These are phyloP conservation scores for Amanita inopinata DNA, from an alignment of 768 basidiomycete species.

Conservation along the genomic window DNA sequence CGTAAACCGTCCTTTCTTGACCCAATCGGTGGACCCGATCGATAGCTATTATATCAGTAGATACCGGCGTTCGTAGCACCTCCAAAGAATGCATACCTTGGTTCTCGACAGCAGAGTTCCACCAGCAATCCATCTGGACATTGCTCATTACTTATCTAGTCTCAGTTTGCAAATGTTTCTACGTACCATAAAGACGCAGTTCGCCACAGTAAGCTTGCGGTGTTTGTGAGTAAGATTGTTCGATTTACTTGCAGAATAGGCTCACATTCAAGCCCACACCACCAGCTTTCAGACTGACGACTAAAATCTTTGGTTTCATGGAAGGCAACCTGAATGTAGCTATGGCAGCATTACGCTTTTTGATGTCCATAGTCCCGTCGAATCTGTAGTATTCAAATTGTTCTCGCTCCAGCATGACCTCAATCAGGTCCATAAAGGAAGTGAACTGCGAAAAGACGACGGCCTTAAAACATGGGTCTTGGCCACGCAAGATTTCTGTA, in stretches of 20 bases:
- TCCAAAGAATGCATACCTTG: slow-evolving; percentile 41
- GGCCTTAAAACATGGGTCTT: slow-evolving; percentile 72
- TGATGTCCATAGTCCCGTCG: slow-evolving; percentile 88
- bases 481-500: slow-evolving; percentile 49
- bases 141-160: background rate
- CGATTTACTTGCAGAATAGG: slow-evolving; percentile 3
- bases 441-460: slow-evolving; percentile 92
- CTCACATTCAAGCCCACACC: slow-evolving; percentile 84
- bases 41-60: slow-evolving; percentile 40
- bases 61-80: background rate
- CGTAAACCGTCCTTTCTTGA: slow-evolving; percentile 73
- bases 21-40: slow-evolving; percentile 83
- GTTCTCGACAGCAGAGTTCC: slow-evolving; percentile 77
- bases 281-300: slow-evolving; percentile 81
- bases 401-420: slow-evolving; percentile 60
- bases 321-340: slow-evolving; percentile 66
- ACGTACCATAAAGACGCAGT: slow-evolving; percentile 78
- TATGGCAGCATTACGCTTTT: slow-evolving; percentile 67
- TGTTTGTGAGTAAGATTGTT: background rate
- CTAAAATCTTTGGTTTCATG: slow-evolving; percentile 63
- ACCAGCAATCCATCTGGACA: slow-evolving; percentile 84
- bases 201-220: slow-evolving; percentile 61
- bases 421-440: slow-evolving; percentile 76
- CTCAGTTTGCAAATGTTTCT: background rate
- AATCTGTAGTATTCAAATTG: slow-evolving; percentile 65